Conservation (phyloP, 2,329 filamentous ascomycete genomes). For the Rhinocladiella similis region DNA sequence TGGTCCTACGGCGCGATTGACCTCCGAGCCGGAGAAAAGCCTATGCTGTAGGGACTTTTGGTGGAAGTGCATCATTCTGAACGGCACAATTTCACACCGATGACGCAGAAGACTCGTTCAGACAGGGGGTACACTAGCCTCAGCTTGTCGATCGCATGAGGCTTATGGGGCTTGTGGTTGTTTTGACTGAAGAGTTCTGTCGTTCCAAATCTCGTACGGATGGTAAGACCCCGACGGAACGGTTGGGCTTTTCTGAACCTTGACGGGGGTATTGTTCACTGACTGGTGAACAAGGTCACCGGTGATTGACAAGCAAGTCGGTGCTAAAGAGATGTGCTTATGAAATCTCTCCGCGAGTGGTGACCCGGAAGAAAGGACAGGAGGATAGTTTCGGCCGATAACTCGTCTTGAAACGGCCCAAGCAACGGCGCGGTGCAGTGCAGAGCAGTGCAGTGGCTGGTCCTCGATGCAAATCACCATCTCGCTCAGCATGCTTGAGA, state of each 20-base stretch:
- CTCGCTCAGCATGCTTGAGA: neutral
- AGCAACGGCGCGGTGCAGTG: neutral
- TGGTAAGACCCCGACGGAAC: neutral
- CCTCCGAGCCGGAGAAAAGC: neutral
- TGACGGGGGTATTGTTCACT: too few relatives aligned
- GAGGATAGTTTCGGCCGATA: neutral
- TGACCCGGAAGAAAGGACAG: neutral
- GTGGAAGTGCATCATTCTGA: neutral
- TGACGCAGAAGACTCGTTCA: slow-evolving; percentile 1
- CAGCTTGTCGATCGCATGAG: slow-evolving; percentile 10
- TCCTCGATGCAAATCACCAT: slow-evolving; percentile 1
- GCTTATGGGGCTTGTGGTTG: neutral
- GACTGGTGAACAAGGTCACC: neutral
- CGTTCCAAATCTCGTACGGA: neutral
- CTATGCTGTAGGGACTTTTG: neutral
- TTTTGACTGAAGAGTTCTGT: neutral
- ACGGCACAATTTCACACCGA: neutral
- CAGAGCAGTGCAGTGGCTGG: neutral
- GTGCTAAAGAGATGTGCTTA: too few relatives aligned
- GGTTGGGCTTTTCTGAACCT: neutral
- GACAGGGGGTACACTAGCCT: neutral
- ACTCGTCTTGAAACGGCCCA: neutral
- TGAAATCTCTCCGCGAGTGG: neutral
- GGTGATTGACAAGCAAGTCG: neutral
- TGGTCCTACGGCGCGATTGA: neutral